Evolutionary conservation across 179 eudicot genomes (phyloP).

Genomic region (Drosera spatulata): DNA sequence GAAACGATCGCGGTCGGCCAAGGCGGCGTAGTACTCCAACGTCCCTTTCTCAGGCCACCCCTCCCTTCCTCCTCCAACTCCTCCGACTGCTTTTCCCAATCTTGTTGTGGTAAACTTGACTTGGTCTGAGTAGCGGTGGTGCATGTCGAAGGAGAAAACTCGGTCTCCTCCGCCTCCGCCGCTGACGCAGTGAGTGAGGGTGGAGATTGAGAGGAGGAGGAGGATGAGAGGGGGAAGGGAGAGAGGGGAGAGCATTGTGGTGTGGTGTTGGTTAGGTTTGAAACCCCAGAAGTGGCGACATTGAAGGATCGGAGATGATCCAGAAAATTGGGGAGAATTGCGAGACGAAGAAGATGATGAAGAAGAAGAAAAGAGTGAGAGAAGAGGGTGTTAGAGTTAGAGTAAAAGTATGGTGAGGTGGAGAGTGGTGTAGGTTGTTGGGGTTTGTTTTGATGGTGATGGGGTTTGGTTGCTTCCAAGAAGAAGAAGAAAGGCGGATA

Average conservation of each 20-base stretch:
- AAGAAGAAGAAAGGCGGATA: no score
- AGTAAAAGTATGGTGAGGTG: no score
- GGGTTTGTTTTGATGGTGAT: no score
- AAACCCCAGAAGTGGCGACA: background rate
- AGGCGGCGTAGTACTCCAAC: conserved; percentile 51
- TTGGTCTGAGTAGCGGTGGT: conserved; percentile 68
- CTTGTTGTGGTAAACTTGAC: conserved; percentile 28
- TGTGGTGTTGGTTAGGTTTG: background rate
- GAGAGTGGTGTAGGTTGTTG: no score
- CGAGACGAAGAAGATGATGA: background rate
- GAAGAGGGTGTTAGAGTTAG: background rate
- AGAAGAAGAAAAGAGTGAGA: background rate
- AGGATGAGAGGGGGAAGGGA: no score
- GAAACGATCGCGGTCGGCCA: conserved; percentile 68
- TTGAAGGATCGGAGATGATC: background rate
- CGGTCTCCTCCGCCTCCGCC: conserved; percentile 2
- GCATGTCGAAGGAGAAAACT: conserved; percentile 50
- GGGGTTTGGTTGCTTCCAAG: no score
- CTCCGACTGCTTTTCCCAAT: background rate
- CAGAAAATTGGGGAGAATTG: background rate
- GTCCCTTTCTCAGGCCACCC: conserved; percentile 61
- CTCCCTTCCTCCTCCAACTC: conserved; percentile 10
- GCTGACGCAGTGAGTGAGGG: background rate
- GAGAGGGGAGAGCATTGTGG: background rate
- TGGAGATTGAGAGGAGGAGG: conserved; percentile 1